Base-by-base conservation (phyloP, 1,284 basidiomycete genomes). In the Lignosus rhinocerotis region DNA sequence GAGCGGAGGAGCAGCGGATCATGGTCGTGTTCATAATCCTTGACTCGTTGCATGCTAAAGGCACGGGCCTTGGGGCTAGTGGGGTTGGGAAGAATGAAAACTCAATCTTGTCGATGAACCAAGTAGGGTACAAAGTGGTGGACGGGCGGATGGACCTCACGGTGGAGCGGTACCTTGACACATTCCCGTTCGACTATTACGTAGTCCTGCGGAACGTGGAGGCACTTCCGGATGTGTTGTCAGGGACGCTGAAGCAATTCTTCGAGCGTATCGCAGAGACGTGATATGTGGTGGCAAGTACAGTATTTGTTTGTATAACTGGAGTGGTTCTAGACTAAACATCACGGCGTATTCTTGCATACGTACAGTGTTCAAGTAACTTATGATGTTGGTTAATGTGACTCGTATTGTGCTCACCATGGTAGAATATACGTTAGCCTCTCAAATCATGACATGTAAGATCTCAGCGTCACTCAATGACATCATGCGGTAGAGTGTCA, bases 121-220 rank as follows among this genome's bases (percentile, higher is more conserved):
- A 93, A 65, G 95, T 93, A 17, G 88, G 89, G 53, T 97, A 96
- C 80, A 90, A 88, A 71, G 84, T 82, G 53, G 84, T 92, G n/a
- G 87, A 92, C 62, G 96, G 96, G 19, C 76, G 78, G 61, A 88
- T 96, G 85, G 92, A 98, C 74, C 78, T 99, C 66, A 86, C 93
- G 70, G 87, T 98, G 80, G 83, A 91, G 67, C 85, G 93, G 50
- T 98, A 98, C 73, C 75, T 98, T 66, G 95, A 98, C 71, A 91
- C 93, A 3, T 99, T 99, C 84, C 97, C 97, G 0, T 99, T 99
- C 77, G 94, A 98, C 76, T 97, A 97, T 73, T 99, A 96, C 67
- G 91, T 98, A 51, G 92, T 99, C 16, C 77, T 99, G 46, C 81
- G 94, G 60, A 87, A 93, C 67, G 94, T 97, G 41, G 94, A 97